Conservation (phyloP, 768 basidiomycete genomes). For the Leucocoprinus leucothites region DNA sequence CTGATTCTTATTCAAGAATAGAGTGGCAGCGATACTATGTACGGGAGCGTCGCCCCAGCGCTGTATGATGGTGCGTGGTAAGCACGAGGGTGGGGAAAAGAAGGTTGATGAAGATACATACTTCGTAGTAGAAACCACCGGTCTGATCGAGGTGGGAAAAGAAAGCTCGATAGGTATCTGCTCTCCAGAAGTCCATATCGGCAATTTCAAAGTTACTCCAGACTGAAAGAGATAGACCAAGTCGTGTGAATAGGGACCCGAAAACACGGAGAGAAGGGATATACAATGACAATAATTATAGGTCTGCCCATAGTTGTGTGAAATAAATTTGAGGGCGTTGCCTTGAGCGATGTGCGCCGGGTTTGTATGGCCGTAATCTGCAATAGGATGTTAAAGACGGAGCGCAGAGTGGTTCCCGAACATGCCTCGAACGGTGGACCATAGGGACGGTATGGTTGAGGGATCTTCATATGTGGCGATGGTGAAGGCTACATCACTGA, state of each 20-base stretch:
- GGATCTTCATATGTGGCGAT: slow-evolving; percentile 74
- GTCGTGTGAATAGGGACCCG: neutral
- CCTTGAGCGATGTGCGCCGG: slow-evolving; percentile 53
- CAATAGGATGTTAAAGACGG: slow-evolving; percentile 11
- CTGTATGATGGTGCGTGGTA: slow-evolving; percentile 25
- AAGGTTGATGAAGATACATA: slow-evolving; percentile 32
- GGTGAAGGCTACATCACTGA: slow-evolving; percentile 55
- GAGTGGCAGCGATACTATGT: slow-evolving; percentile 75
- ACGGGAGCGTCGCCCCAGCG: slow-evolving; percentile 89
- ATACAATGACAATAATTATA: slow-evolving; percentile 81
- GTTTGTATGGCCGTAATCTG: slow-evolving; percentile 59
- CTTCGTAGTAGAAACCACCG: slow-evolving; percentile 73
- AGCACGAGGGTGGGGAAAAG: slow-evolving; percentile 24
- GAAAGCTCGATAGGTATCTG: slow-evolving; percentile 59
- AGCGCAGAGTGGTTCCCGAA: slow-evolving; percentile 1
- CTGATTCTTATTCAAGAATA: slow-evolving; percentile 68
- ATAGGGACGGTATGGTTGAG: slow-evolving; percentile 76
- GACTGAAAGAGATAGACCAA: slow-evolving; percentile 26
- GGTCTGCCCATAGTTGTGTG: slow-evolving; percentile 63
- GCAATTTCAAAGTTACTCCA: slow-evolving; percentile 78
- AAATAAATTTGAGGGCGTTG: slow-evolving; percentile 66
- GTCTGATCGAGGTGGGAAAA: slow-evolving; percentile 60
- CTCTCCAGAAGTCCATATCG: slow-evolving; percentile 64
- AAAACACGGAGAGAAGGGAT: slow-evolving; percentile 20
- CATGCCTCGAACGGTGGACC: slow-evolving; percentile 65